phyloP scores from a whole-genome alignment of 1,284 basidiomycete genomes.

The Agroathelia rolfsii region DNA sequence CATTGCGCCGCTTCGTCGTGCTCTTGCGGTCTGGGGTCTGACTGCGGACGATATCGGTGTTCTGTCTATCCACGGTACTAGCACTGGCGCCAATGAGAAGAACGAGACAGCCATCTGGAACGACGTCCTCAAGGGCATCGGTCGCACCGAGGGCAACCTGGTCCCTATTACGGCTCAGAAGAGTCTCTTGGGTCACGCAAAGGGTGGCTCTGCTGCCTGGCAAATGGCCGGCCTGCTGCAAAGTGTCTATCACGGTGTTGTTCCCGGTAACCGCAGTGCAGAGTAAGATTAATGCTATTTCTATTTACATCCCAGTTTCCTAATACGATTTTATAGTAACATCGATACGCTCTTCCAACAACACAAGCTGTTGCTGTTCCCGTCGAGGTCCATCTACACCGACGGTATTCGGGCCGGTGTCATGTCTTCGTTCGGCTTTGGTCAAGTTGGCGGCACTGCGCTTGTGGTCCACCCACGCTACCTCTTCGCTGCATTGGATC shows the following conservation, averaged over 20 bases:
- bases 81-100: conserved; percentile 96
- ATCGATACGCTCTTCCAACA: conserved; percentile 89
- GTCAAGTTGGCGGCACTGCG: conserved; percentile 93
- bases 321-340: conserved; percentile 46
- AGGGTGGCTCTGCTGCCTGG: conserved; percentile 97
- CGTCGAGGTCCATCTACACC: conserved; percentile 90
- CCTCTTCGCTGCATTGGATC: conserved; percentile 77
- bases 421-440: conserved; percentile 98
- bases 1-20: conserved; percentile 85
- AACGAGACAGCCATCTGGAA: conserved; percentile 98
- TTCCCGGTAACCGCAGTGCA: conserved; percentile 96
- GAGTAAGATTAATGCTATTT: conserved; percentile 45
- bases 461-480: conserved; percentile 88
- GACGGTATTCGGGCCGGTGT: conserved; percentile 87
- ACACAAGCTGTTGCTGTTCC: conserved; percentile 91
- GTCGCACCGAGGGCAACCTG: conserved; percentile 87
- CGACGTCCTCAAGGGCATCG: conserved; percentile 81
- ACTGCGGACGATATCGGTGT: conserved; percentile 87
- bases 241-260: conserved; percentile 74
- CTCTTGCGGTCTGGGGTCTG: conserved; percentile 93
- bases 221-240: conserved; percentile 92
- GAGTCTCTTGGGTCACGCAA: conserved; percentile 90
- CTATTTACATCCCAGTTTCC: conserved; percentile 13
- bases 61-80: conserved; percentile 88
- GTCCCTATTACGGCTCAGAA: conserved; percentile 97